Base-by-base conservation (phyloP, 2,329 filamentous ascomycete genomes). In the Knufia fluminis region DNA sequence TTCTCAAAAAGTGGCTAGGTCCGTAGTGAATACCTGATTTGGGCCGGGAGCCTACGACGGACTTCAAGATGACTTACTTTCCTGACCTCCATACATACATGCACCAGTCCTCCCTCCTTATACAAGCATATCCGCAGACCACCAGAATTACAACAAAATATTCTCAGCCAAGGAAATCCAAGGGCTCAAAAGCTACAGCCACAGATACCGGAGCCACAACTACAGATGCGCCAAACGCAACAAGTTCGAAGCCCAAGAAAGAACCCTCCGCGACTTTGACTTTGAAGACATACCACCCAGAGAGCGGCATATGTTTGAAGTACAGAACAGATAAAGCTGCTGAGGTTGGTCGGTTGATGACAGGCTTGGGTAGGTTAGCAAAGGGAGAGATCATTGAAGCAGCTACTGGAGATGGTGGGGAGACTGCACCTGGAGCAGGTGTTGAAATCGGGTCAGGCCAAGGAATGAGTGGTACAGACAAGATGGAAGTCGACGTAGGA, bases 91-190 rank as follows among this genome's bases (percentile, higher is more conserved):
- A 94, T 69, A 84, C 90, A 71, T 98, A 89, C 85, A 85, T 96
- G 58, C 82, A 85, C 61, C 85, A 96, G 68, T 95, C 91, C 12
- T 74, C 82, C 16, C 80, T 90, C 53, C 82, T 98, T 51, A 75
- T 98, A 48, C 80, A 92, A 69, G 91, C 92, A 49, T 82, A 87
- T 42, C 92, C 92, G 3, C 45, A 48, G 17, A 79, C 79, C 28
- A 90, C 91, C 42, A 80, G 82, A 62, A 87, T 97, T 71, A 94
- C 88, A 58, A 95, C 90, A 56, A 89, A 86, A 75, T 98, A 97
- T 79, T 83, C 59, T 58, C 54, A 56, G 59, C 60, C 53, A 58
- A 54, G 55, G 63, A 59, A 64, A 51, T 48, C 59, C 60, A 55
- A 61, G 61, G 46, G 26, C 52, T 46, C 40, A 51, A 41, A 51